phyloP scores from a whole-genome alignment of 2,329 filamentous ascomycete species.

The Sarocladium kiliense region DNA sequence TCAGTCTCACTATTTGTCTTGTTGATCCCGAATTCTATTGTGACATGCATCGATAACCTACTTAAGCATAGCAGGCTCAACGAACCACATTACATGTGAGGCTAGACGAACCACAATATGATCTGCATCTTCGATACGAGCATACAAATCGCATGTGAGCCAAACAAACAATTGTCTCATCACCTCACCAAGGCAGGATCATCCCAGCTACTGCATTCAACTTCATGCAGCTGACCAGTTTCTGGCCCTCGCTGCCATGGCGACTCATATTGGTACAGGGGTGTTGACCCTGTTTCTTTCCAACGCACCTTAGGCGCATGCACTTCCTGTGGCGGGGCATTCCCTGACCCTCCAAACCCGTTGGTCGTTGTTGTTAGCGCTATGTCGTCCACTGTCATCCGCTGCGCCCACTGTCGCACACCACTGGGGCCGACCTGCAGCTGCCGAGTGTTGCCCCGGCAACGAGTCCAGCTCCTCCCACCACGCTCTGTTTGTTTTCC shows the following conservation, averaged over 20 bases:
- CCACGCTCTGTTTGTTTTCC: slow-evolving; percentile 8
- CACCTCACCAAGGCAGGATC: not conserved
- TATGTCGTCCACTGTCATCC: not conserved
- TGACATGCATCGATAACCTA: too few relatives aligned
- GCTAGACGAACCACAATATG: not conserved
- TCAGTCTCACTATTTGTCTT: too few relatives aligned
- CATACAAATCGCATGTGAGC: not conserved
- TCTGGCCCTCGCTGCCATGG: slow-evolving; percentile 6
- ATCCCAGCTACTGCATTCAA: not conserved
- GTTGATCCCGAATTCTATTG: too few relatives aligned
- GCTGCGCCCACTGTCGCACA: not conserved
- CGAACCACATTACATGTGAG: too few relatives aligned
- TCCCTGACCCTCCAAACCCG: not conserved
- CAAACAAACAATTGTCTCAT: not conserved
- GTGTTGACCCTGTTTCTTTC: not conserved
- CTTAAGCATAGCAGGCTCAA: too few relatives aligned
- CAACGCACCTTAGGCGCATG: too few relatives aligned
- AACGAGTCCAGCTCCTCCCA: not conserved
- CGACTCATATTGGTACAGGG: slow-evolving; percentile 7
- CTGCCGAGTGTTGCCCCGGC: slow-evolving; percentile 1
- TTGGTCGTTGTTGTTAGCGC: not conserved
- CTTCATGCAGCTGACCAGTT: not conserved
- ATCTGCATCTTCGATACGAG: not conserved
- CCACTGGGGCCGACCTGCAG: not conserved
- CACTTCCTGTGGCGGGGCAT: not conserved